These are phyloP conservation scores for Aureobasidium sp. DNA, from an alignment of 2,329 filamentous ascomycete species.

Conservation along the genomic window DNA sequence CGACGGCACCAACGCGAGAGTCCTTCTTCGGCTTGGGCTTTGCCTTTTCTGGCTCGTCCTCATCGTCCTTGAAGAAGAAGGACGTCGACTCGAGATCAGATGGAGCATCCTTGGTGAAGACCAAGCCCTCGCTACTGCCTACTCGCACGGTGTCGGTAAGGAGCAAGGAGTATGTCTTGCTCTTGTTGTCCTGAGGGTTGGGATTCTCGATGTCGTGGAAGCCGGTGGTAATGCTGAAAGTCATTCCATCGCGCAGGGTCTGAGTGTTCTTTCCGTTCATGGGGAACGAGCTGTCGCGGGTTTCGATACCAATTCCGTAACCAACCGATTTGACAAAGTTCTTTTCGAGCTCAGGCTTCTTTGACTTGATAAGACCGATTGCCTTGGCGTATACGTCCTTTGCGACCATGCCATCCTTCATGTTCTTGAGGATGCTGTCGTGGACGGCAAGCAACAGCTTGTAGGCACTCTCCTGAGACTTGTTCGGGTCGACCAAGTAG, in stretches of 20 bases:
- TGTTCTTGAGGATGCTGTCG: conserved; percentile 81
- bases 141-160: conserved; percentile 92
- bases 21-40: conserved; percentile 84
- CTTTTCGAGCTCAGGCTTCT: conserved; percentile 92
- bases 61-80: conserved; percentile 95
- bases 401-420: conserved; percentile 75
- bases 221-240: conserved; percentile 80
- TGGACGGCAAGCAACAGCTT: conserved; percentile 80
- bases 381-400: conserved; percentile 94
- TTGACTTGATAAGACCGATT: conserved; percentile 68
- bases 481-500: conserved; percentile 94
- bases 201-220: conserved; percentile 85
- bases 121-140: conserved; percentile 65
- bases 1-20: conserved; percentile 73
- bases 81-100: conserved; percentile 89
- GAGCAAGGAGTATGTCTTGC: conserved; percentile 79
- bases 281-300: conserved; percentile 72
- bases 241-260: conserved; percentile 92
- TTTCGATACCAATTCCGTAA: conserved; percentile 87
- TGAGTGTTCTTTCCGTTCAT: conserved; percentile 82
- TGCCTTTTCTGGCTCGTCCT: conserved; percentile 73
- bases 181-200: conserved; percentile 81
- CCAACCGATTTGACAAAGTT: conserved; percentile 91
- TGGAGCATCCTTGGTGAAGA: conserved; percentile 90
- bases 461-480: conserved; percentile 90